phyloP scores from a whole-genome alignment of 2,329 filamentous ascomycete species.

The Penicillium sp. region DNA sequence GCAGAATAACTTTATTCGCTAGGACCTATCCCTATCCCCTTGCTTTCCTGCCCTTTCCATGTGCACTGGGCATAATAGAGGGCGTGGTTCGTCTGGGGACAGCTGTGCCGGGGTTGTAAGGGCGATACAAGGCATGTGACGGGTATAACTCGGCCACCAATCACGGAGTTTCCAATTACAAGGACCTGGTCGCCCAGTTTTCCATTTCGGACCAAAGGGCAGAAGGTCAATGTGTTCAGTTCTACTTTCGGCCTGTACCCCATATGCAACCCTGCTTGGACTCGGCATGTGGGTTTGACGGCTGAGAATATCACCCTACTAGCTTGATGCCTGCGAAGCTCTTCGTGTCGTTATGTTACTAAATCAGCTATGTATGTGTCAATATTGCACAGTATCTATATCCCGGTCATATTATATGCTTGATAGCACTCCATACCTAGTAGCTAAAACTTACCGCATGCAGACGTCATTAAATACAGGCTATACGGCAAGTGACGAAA shows the following conservation, averaged over 20 bases:
- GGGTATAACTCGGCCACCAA: slow-evolving; percentile 22
- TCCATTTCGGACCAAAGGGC: slow-evolving; percentile 19
- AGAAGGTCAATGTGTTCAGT: slow-evolving; percentile 6
- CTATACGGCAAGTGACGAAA: slow-evolving; percentile 27
- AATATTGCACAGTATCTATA: neutral
- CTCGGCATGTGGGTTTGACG: slow-evolving; percentile 12
- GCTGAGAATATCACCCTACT: neutral
- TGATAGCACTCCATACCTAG: neutral
- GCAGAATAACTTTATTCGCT: neutral
- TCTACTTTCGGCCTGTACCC: slow-evolving; percentile 14
- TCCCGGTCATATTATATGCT: neutral
- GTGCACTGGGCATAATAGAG: neutral
- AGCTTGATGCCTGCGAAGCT: too few species aligned
- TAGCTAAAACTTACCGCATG: slow-evolving; percentile 10
- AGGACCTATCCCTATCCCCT: neutral
- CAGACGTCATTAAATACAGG: slow-evolving; percentile 28
- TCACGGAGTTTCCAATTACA: slow-evolving; percentile 25
- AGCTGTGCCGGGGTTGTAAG: slow-evolving; percentile 13
- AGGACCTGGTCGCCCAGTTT: slow-evolving; percentile 1
- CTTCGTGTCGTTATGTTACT: too few species aligned
- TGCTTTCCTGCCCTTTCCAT: neutral
- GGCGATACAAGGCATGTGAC: slow-evolving; percentile 30
- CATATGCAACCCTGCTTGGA: slow-evolving; percentile 7
- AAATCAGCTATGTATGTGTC: too few species aligned
- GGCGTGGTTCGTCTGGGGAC: neutral